phyloP scores from a whole-genome alignment of 495 filamentous ascomycete genomes.

The Aspergillus heteromorphus region DNA sequence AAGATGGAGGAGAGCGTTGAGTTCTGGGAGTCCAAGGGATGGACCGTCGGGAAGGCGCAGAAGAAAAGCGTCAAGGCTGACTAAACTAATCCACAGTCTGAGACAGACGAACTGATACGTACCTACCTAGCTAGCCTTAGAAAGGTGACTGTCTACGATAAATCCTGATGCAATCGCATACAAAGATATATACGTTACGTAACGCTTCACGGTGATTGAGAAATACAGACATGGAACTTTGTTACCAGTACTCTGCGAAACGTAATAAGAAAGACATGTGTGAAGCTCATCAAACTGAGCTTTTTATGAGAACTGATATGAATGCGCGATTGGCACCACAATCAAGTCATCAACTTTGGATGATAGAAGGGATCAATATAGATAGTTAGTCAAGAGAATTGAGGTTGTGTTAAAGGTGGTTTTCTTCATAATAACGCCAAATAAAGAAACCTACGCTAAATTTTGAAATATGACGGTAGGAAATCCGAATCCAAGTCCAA shows the following conservation, averaged over 20 bases:
- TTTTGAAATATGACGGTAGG: background rate
- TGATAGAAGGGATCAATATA: too few relatives aligned
- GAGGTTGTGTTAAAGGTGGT: too few relatives aligned
- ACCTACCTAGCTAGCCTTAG: background rate
- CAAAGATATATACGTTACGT: background rate
- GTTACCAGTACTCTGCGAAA: background rate
- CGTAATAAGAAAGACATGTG: too few relatives aligned
- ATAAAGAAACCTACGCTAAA: constrained; percentile 9
- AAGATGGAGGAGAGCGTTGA: constrained; percentile 39
- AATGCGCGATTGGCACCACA: too few relatives aligned
- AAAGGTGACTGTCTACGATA: background rate
- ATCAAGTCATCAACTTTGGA: too few relatives aligned
- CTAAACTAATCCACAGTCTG: background rate
- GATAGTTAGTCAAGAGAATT: too few relatives aligned
- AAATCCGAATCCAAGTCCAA: background rate
- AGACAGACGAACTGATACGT: background rate
- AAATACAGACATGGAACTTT: background rate
- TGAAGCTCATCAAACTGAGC: too few relatives aligned
- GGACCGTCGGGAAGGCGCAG: constrained; percentile 31
- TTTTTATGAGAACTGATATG: too few relatives aligned
- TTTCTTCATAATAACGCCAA: background rate
- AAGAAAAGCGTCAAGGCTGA: constrained; percentile 42
- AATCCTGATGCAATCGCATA: background rate
- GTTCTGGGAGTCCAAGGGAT: constrained; percentile 36
- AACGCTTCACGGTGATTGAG: background rate